A percentile compares a stretch with the other conserved stretches of the same genome.
Evolutionary conservation across 495 filamentous ascomycete species (phyloP).

Genomic region (Choiromyces venosus): DNA sequence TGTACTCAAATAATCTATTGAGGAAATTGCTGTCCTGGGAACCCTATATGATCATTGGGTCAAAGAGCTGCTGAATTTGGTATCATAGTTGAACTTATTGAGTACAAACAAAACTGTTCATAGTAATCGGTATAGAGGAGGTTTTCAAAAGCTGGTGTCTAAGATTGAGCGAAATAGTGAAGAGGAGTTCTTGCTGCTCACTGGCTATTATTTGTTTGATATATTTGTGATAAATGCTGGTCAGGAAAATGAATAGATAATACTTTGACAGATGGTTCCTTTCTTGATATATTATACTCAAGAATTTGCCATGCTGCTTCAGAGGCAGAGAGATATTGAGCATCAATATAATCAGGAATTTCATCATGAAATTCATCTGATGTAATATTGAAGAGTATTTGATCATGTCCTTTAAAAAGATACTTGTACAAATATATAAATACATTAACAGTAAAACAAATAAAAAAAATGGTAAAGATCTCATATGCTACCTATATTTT

Average conservation of each 20-base stretch:
- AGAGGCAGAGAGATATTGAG: slow-evolving; percentile 13
- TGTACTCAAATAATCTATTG: neutral
- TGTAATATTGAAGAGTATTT: slow-evolving; percentile 8
- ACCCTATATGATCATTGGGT: neutral
- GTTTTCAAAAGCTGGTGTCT: neutral
- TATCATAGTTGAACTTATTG: neutral
- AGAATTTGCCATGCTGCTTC: slow-evolving; percentile 28
- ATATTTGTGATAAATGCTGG: slow-evolving; percentile 15
- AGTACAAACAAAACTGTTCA: slow-evolving; percentile 2
- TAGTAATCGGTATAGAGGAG: slow-evolving; percentile 16
- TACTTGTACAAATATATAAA: slow-evolving; percentile 33
- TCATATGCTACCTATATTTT: too few species aligned
- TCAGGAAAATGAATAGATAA: slow-evolving; percentile 17
- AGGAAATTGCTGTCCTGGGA: neutral
- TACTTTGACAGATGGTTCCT: slow-evolving; percentile 4
- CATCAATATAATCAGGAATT: slow-evolving; percentile 26
- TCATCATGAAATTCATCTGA: slow-evolving; percentile 3
- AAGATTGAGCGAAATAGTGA: slow-evolving; percentile 15
- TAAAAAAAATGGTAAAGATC: too few species aligned
- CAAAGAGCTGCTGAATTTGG: neutral
- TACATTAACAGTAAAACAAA: slow-evolving; percentile 24
- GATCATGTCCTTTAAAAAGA: slow-evolving; percentile 27
- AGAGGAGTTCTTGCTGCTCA: slow-evolving; percentile 1
- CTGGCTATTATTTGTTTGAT: neutral
- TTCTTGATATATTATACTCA: slow-evolving; percentile 11